phyloP scores from a whole-genome alignment of 306 rosid genomes.

The Gillenia trifoliata region DNA sequence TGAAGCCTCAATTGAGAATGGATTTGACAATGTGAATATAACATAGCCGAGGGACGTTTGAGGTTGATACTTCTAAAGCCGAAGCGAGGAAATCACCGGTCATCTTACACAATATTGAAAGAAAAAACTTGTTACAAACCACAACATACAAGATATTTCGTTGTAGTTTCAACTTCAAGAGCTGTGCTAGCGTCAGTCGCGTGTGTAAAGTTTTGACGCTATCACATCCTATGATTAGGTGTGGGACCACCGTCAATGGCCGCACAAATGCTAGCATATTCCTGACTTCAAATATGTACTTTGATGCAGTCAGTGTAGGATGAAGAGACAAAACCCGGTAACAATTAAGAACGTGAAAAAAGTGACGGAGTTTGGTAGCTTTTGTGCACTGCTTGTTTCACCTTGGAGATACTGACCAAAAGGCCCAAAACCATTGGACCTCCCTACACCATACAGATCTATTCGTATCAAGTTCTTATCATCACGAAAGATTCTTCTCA shows the following conservation, averaged over 20 bases:
- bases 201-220: no score
- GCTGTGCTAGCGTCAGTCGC: no score
- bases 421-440: constrained; percentile 39
- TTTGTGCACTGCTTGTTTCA: constrained; percentile 31
- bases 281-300: background rate
- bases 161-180: background rate
- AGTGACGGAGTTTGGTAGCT: constrained; percentile 11
- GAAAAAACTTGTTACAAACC: background rate
- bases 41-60: background rate
- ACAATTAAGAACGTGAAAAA: constrained; percentile 13
- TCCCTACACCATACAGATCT: constrained; percentile 32
- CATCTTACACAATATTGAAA: no score
- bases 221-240: no score
- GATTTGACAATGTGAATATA: background rate
- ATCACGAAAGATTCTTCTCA: no score
- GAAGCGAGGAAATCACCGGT: background rate
- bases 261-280: no score
- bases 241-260: no score
- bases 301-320: background rate
- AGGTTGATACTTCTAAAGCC: background rate
- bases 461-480: background rate
- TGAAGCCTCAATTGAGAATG: no score
- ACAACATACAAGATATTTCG: background rate
- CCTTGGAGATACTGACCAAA: constrained; percentile 40
- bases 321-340: background rate